Conservation (phyloP, 2,329 filamentous ascomycete species). For the Penicillium sp. region DNA sequence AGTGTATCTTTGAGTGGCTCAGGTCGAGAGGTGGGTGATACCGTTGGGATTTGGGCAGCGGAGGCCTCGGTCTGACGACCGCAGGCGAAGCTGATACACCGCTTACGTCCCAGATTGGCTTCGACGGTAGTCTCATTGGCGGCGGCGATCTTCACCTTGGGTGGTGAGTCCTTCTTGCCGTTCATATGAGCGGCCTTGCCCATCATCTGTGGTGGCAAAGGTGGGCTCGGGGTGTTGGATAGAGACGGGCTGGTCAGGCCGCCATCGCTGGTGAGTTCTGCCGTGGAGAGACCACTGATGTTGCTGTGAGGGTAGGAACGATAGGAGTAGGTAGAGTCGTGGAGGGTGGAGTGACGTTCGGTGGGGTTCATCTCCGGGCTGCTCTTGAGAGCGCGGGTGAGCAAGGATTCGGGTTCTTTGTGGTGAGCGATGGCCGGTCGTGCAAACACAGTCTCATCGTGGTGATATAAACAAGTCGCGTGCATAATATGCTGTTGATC, state of each 20-base stretch:
- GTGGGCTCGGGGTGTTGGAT: constrained; percentile 85
- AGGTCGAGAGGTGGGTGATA: constrained; percentile 31
- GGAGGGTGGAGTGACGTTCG: constrained; percentile 37
- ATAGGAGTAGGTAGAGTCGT: constrained; percentile 62
- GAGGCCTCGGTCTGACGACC: constrained; percentile 62
- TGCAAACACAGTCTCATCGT: constrained; percentile 45
- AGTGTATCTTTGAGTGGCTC: constrained; percentile 27
- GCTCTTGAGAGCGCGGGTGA: constrained; percentile 80
- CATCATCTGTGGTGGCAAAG: constrained; percentile 57
- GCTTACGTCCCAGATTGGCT: constrained; percentile 72
- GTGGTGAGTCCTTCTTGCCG: constrained; percentile 21
- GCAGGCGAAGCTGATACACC: constrained; percentile 92
- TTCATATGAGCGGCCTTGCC: constrained; percentile 26
- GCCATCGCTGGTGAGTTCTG: constrained; percentile 92
- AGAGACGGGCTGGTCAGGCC: constrained; percentile 87
- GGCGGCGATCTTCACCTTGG: constrained; percentile 41
- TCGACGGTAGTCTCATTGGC: constrained; percentile 61
- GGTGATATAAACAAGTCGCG: constrained; percentile 35
- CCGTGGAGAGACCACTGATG: constrained; percentile 78
- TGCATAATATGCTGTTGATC: constrained; percentile 54
- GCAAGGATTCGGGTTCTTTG: constrained; percentile 80
- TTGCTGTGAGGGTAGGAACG: constrained; percentile 65
- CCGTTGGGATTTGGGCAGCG: constrained; percentile 36
- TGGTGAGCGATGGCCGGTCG: constrained; percentile 54
- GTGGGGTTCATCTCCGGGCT: constrained; percentile 58